These are phyloP conservation scores for Heliamphora exappendiculata DNA, from an alignment of 148 eudicot species.

Conservation along the genomic window DNA sequence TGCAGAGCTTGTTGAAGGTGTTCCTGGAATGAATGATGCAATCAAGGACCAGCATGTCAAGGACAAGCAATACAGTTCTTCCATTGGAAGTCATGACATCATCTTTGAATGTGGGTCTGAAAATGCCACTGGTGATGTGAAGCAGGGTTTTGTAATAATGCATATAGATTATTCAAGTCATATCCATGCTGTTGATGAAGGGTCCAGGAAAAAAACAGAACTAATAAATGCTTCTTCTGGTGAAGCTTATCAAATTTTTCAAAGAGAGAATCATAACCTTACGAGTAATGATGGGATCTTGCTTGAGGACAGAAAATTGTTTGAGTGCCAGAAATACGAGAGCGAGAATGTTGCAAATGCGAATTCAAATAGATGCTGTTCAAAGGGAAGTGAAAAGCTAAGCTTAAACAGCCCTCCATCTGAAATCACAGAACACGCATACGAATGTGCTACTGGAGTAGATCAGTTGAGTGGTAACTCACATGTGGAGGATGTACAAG, in stretches of 20 bases:
- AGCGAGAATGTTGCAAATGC: background rate
- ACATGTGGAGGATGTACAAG: constrained; percentile 1
- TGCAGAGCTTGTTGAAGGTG: constrained; percentile 5
- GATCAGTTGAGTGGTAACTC: background rate
- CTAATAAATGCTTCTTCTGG: background rate
- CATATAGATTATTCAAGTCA: constrained; percentile 18
- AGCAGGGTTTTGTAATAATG: background rate
- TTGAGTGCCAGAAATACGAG: constrained; percentile 1
- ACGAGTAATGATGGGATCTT: background rate
- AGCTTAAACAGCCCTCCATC: background rate
- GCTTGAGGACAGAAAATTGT: constrained; percentile 8
- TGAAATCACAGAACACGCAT: constrained; percentile 9
- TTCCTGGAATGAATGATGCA: constrained; percentile 12
- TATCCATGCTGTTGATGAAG: constrained; percentile 10
- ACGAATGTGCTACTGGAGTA: constrained; percentile 5
- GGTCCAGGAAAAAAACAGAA: constrained; percentile 8
- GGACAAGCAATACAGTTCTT: constrained; percentile 14
- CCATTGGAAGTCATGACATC: constrained; percentile 10
- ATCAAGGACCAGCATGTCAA: constrained; percentile 10
- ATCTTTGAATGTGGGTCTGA: constrained; percentile 10
- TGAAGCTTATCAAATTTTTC: constrained; percentile 3
- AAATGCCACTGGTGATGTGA: background rate
- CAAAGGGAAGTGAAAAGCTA: constrained; percentile 5
- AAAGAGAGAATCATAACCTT: background rate
- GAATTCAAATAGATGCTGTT: background rate